Base-by-base conservation (phyloP, 2,329 filamentous ascomycete genomes). In the Aspergillus piperis region DNA sequence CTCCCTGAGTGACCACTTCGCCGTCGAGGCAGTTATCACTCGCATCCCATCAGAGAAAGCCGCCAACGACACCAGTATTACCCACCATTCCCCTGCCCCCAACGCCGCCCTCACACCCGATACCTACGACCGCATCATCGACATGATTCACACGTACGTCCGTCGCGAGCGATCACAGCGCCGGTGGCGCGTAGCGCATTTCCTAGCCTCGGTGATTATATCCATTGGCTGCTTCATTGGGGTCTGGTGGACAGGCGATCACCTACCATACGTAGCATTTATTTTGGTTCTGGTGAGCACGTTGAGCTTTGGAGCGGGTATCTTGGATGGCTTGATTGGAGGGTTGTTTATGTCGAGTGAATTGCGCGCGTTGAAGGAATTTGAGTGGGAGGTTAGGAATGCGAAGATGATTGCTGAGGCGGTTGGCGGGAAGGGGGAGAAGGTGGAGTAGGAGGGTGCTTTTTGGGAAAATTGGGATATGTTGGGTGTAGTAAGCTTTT, bases 1-100 rank as follows among this genome's bases (percentile, higher is more conserved):
- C 78, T 96, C 92, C 1, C 82, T 98, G 25, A 97, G 92, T 68
- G 94, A 99, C 72, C 95, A 98, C 75, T 98, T 97, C 75, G 92
- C 91, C 21, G 90, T 98, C 56, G 90, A 94, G 73, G 88, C 91
- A 5, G 92, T 91, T 0, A 82, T 98, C 8, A 77, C 79, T 4
- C 82, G 84, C 1, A 19, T 32, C 15, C 32, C 32, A 11, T 36
- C 32, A 36, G 32, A 36, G 11, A 36, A 36, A 36, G 32, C 11
- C 32, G 32, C 11, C 32, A 13, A 36, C 32, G 32, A 15, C 32
- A 36, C 32, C 32, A 36, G 1, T 13, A 17, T 38, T 17, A 47
- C n/a, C 13, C 15, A n/a, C 25, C 27, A 64, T 57, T 27, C 64
- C 61, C 10, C 66, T 11, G 64, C 65, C 3, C 73, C 69, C 2